Evolutionary conservation across 2,329 filamentous ascomycete species (phyloP).

Genomic region (Diaporthe amygdali): DNA sequence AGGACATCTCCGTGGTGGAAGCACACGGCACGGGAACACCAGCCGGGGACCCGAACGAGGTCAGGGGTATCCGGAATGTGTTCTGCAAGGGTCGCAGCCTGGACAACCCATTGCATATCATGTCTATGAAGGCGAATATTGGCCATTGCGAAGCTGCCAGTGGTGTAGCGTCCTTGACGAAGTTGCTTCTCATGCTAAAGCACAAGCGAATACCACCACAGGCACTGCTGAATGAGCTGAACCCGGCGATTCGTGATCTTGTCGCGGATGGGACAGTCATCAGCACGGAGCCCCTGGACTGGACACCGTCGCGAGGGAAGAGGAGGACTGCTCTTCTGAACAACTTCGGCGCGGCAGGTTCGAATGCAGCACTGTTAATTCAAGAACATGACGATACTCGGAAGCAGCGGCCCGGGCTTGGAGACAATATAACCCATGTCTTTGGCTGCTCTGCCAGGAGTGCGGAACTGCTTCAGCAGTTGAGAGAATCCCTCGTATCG

Average conservation of each 20-base stretch:
- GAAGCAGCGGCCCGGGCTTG: neutral
- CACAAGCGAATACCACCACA: constrained; percentile 51
- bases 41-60: constrained; percentile 41
- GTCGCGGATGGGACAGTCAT: constrained; percentile 37
- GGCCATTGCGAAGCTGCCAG: constrained; percentile 52
- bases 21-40: constrained; percentile 50
- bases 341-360: constrained; percentile 62
- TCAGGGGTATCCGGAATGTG: constrained; percentile 39
- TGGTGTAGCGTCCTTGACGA: constrained; percentile 44
- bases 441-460: constrained; percentile 52
- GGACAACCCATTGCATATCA: neutral
- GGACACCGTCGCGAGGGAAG: neutral
- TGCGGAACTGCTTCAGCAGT: constrained; percentile 31
- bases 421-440: constrained; percentile 21
- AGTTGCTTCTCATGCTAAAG: constrained; percentile 51
- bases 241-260: constrained; percentile 41
- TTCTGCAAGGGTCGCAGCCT: constrained; percentile 22
- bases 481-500: neutral
- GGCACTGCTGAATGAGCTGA: constrained; percentile 50
- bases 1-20: constrained; percentile 38
- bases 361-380: constrained; percentile 58
- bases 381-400: constrained; percentile 46
- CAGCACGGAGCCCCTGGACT: constrained; percentile 25
- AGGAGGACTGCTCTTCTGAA: constrained; percentile 37
- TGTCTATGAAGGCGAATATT: constrained; percentile 39